Percentiles rank a stretch among this genome's conserved stretches.
Conservation (phyloP, 805 yeast genomes). For the Lachancea waltii region DNA sequence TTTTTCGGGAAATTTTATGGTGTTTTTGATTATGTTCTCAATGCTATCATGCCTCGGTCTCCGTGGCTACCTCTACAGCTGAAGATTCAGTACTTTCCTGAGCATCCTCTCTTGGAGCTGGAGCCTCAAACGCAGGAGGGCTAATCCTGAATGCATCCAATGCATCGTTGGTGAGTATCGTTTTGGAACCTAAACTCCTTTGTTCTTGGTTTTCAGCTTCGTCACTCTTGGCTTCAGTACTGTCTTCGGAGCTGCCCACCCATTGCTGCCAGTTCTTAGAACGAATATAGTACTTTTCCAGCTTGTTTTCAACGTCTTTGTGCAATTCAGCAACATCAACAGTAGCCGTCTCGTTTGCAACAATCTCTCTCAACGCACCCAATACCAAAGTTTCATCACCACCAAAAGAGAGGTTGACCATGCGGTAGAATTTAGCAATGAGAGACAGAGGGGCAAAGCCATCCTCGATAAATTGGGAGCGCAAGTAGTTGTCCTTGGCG, state of each 20-base stretch:
- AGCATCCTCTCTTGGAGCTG: background rate
- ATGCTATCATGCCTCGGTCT: background rate
- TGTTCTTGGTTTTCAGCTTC: constrained; percentile 1
- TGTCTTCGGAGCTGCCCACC: constrained; percentile 10
- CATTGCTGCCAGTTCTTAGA: constrained; percentile 25
- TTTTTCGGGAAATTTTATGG: background rate
- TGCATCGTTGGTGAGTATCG: constrained; percentile 17
- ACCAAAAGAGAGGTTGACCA: constrained; percentile 51
- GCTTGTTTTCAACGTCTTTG: constrained; percentile 6
- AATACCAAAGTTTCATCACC: constrained; percentile 25
- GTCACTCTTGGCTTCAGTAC: constrained; percentile 6
- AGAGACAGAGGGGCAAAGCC: constrained; percentile 29
- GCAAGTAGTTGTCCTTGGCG: constrained; percentile 73
- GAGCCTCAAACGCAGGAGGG: constrained; percentile 8
- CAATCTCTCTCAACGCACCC: constrained; percentile 31
- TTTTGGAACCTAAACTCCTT: constrained; percentile 8
- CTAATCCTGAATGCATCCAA: constrained; percentile 22
- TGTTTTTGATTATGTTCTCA: background rate
- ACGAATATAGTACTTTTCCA: constrained; percentile 27
- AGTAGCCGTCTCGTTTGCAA: constrained; percentile 25
- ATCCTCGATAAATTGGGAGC: constrained; percentile 53
- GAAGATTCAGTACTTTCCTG: background rate
- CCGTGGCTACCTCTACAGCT: too few relatives aligned
- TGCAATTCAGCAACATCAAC: constrained; percentile 22
- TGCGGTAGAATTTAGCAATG: constrained; percentile 24